phyloP scores from a whole-genome alignment of 2,329 filamentous ascomycete species.

The Calonectria multiphialidica region DNA sequence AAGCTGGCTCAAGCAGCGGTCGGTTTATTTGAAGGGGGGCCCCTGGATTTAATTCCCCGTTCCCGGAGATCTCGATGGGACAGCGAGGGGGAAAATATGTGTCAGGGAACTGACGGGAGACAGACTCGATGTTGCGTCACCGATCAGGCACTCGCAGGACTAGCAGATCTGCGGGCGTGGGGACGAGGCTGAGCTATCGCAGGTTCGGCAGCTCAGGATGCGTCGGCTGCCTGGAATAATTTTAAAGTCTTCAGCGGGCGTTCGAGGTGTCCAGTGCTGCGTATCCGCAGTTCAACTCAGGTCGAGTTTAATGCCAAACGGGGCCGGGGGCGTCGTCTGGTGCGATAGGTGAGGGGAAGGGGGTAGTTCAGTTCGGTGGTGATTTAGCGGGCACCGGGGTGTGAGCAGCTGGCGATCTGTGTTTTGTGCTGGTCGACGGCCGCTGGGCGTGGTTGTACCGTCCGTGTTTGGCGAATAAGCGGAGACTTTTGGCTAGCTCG shows the following conservation, averaged over 20 bases:
- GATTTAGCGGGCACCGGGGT: conserved; percentile 16
- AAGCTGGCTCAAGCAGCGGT: neutral
- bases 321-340: neutral
- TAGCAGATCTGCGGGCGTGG: conserved; percentile 42
- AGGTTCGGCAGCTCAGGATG: conserved; percentile 35
- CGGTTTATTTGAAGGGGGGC: conserved; percentile 12
- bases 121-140: conserved; percentile 38
- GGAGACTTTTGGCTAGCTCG: conserved; percentile 10
- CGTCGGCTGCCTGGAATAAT: conserved; percentile 31
- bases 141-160: conserved; percentile 38
- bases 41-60: conserved; percentile 15
- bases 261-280: conserved; percentile 5
- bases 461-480: conserved; percentile 14
- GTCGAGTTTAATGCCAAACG: conserved; percentile 23
- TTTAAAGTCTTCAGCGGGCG: conserved; percentile 28
- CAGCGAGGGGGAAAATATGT: conserved; percentile 29
- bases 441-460: conserved; percentile 4
- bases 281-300: conserved; percentile 18
- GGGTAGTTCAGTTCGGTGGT: conserved; percentile 5
- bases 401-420: conserved; percentile 14
- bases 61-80: conserved; percentile 36
- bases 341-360: conserved; percentile 12
- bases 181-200: conserved; percentile 40
- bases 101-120: conserved; percentile 35
- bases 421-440: neutral